These are phyloP conservation scores for Boletus mariae DNA, from an alignment of 1,284 basidiomycete genomes.

Conservation along the genomic window DNA sequence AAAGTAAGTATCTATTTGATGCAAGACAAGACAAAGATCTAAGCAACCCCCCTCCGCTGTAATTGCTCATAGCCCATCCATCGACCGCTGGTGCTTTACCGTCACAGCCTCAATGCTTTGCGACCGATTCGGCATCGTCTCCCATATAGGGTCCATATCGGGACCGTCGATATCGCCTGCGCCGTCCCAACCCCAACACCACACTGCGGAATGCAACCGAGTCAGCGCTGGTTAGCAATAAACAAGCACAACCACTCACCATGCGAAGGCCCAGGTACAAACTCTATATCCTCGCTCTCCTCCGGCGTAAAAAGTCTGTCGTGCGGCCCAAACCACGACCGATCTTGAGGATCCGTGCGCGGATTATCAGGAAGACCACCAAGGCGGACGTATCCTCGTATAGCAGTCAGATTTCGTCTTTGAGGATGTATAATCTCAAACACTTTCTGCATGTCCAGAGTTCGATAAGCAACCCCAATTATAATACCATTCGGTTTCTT, in stretches of 20 bases:
- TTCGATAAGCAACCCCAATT: slow-evolving; percentile 3
- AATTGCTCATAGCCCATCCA: slow-evolving; percentile 21
- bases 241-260: slow-evolving; percentile 52
- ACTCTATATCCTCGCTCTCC: slow-evolving; percentile 73
- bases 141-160: slow-evolving; percentile 95
- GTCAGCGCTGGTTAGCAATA: background rate
- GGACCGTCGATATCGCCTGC: slow-evolving; percentile 94
- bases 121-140: slow-evolving; percentile 71
- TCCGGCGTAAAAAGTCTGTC: slow-evolving; percentile 88
- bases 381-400: slow-evolving; percentile 84
- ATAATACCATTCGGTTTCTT: background rate
- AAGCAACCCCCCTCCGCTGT: slow-evolving; percentile 4
- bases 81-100: slow-evolving; percentile 72
- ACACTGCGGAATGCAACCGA: slow-evolving; percentile 51
- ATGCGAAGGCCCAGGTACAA: slow-evolving; percentile 78
- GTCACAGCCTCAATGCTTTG: slow-evolving; percentile 57
- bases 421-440: slow-evolving; percentile 90
- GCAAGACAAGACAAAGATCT: slow-evolving; percentile 13
- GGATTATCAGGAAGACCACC: slow-evolving; percentile 94
- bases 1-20: background rate
- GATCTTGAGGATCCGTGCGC: slow-evolving; percentile 89
- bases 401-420: slow-evolving; percentile 87
- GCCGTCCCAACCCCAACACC: slow-evolving; percentile 99
- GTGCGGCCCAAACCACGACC: slow-evolving; percentile 93
- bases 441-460: slow-evolving; percentile 57